Evolutionary conservation across 352 stramenopile species (phyloP).

Genomic region (Phytopythium oedochilum): DNA sequence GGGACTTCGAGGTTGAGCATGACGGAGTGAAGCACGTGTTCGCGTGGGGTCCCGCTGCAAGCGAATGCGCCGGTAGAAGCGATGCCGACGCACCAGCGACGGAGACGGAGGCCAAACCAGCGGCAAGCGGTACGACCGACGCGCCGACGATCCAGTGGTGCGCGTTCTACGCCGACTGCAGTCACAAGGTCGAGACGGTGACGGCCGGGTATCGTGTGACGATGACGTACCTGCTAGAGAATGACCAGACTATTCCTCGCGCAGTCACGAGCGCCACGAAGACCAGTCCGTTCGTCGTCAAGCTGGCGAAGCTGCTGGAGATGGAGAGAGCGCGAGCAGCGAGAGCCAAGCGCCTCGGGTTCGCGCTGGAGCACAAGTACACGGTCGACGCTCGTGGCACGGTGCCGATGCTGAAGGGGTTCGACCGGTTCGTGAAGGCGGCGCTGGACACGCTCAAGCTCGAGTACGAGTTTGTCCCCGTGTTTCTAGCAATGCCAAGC

Average conservation of each 20-base stretch:
- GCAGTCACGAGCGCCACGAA: neutral
- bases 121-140: no score
- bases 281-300: neutral
- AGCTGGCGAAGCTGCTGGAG: neutral
- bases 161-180: constrained; percentile 2
- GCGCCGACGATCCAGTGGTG: neutral
- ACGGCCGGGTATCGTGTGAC: neutral
- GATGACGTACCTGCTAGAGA: neutral
- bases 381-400: neutral
- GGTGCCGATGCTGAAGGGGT: neutral
- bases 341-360: neutral
- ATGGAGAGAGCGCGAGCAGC: neutral
- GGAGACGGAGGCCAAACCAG: no score
- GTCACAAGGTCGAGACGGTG: neutral
- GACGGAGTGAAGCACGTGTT: constrained; percentile 1
- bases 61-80: no score
- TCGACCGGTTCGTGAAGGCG: neutral
- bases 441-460: neutral
- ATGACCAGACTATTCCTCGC: neutral
- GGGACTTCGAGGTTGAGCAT: neutral
- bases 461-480: neutral
- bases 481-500: neutral
- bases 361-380: constrained; percentile 3
- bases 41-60: no score
- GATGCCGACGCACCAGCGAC: neutral